Base-by-base conservation (phyloP, 2,329 filamentous ascomycete species). In the Aspergillus brasiliensis region DNA sequence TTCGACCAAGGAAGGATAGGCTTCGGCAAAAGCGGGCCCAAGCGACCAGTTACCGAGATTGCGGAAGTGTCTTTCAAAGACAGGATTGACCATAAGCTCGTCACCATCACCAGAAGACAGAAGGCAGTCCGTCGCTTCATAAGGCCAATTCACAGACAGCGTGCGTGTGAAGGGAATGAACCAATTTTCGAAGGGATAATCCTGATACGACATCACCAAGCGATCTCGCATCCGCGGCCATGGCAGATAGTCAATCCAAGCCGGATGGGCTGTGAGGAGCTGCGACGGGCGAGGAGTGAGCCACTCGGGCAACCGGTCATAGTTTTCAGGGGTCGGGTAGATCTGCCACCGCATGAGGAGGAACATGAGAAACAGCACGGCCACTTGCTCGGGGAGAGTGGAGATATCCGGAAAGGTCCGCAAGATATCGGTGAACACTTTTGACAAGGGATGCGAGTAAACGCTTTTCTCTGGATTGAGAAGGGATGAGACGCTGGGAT, bases 281-380 rank as follows among this genome's bases (percentile, higher is more conserved):
- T 96, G 92, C 6, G 83, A 83, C 0, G 84, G 81, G 1, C 84
- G 80, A 1, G 92, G 92, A 0, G 83, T 83, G 40, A 88, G 78
- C 86, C 90, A 96, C 4, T 86, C 81, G 0, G 92, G 92, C 10
- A 97, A 78, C 3, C 89, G 84, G 23, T 91, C 86, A 74, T 90
- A 93, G 77, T 92, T 96, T 66, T 92, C 89, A 61, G 84, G 83
- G 0, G 91, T 91, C 0, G 92, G 91, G 27, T 86, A 86, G 58
- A 96, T 89, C 72, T 91, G 88, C 91, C 92, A 97, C 44, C 89
- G 85, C 88, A 95, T 91, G 64, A 92, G 73, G 31, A 93, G 83
- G 75, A 96, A 96, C 91, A 96, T 96, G 71, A 89, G 80, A 73
- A 93, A 96, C 7, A 96, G 82, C 6, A 91, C 86, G 8, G 90